Evolutionary conservation across 2,329 filamentous ascomycete species (phyloP).

Genomic region (Fusarium decemcellulare): DNA sequence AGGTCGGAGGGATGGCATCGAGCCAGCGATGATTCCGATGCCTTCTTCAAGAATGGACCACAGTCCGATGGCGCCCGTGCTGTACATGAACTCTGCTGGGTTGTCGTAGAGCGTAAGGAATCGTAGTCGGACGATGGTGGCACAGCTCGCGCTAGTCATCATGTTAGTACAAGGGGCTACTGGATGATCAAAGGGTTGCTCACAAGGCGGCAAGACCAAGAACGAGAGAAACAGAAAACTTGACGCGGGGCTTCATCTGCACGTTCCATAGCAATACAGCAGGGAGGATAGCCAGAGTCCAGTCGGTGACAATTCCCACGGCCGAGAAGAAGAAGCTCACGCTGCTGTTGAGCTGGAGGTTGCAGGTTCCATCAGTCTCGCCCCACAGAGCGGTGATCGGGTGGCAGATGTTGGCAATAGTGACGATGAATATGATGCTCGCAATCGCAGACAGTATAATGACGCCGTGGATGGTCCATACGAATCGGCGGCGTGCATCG

Average conservation of each 20-base stretch:
- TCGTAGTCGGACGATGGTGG: slow-evolving; percentile 40
- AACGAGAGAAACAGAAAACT: slow-evolving; percentile 38
- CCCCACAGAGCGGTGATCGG: slow-evolving; percentile 46
- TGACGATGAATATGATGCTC: slow-evolving; percentile 39
- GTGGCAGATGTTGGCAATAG: slow-evolving; percentile 42
- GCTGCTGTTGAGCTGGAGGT: slow-evolving; percentile 31
- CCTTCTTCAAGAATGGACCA: slow-evolving; percentile 43
- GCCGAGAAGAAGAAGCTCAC: slow-evolving; percentile 46
- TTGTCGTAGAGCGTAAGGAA: slow-evolving; percentile 41
- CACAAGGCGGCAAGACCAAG: slow-evolving; percentile 42
- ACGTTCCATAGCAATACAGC: slow-evolving; percentile 45
- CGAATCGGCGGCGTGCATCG: slow-evolving; percentile 28
- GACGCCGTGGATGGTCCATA: slow-evolving; percentile 31
- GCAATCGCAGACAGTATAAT: slow-evolving; percentile 25
- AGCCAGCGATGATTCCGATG: slow-evolving; percentile 43
- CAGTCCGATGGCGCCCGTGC: slow-evolving; percentile 40
- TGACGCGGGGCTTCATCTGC: slow-evolving; percentile 44
- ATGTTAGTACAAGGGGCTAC: slow-evolving; percentile 6
- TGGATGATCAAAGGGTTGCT: background rate
- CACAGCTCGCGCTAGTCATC: slow-evolving; percentile 35
- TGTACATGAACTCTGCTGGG: slow-evolving; percentile 39
- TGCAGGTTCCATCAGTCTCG: slow-evolving; percentile 33
- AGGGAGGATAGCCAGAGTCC: slow-evolving; percentile 43
- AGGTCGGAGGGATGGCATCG: slow-evolving; percentile 40
- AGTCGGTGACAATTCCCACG: slow-evolving; percentile 45